A percentile compares a stretch with the other conserved stretches of the same genome.
These are phyloP conservation scores for Phytophthora constricta DNA, from an alignment of 352 stramenopile genomes.

Conservation along the genomic window DNA sequence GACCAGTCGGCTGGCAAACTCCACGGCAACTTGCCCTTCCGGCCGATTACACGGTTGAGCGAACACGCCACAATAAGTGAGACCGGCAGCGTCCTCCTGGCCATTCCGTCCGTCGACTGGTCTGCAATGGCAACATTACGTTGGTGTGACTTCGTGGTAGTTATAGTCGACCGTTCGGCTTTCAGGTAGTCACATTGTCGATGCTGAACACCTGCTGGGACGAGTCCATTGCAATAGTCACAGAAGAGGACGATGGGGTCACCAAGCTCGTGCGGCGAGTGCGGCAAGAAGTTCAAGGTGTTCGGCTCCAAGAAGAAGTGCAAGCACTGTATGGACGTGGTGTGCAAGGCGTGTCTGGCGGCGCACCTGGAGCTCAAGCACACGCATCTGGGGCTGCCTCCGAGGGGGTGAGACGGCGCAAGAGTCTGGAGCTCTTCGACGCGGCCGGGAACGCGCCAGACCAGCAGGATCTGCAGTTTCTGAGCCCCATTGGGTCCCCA, in stretches of 20 bases:
- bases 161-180: too few relatives aligned
- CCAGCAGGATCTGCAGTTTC: slow-evolving; percentile 63
- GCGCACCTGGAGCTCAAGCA: slow-evolving; percentile 60
- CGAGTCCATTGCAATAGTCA: neutral
- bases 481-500: slow-evolving; percentile 40
- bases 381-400: slow-evolving; percentile 28
- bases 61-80: slow-evolving; percentile 77
- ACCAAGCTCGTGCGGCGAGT: slow-evolving; percentile 59
- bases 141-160: slow-evolving; percentile 15
- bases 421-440: slow-evolving; percentile 36
- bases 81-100: slow-evolving; percentile 36
- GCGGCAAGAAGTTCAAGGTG: slow-evolving; percentile 81
- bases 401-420: slow-evolving; percentile 18
- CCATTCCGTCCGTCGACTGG: neutral
- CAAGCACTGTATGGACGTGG: slow-evolving; percentile 63
- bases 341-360: slow-evolving; percentile 65
- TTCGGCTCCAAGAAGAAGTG: slow-evolving; percentile 77
- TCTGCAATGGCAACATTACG: slow-evolving; percentile 13
- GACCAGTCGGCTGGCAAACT: slow-evolving; percentile 67
- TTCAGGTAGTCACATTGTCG: too few relatives aligned
- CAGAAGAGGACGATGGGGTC: slow-evolving; percentile 43
- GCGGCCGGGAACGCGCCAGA: slow-evolving; percentile 9
- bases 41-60: slow-evolving; percentile 73
- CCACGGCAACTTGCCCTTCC: slow-evolving; percentile 62
- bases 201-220: neutral